Conservation (phyloP, 2,329 filamentous ascomycete species). For the Penicillium sp. region DNA sequence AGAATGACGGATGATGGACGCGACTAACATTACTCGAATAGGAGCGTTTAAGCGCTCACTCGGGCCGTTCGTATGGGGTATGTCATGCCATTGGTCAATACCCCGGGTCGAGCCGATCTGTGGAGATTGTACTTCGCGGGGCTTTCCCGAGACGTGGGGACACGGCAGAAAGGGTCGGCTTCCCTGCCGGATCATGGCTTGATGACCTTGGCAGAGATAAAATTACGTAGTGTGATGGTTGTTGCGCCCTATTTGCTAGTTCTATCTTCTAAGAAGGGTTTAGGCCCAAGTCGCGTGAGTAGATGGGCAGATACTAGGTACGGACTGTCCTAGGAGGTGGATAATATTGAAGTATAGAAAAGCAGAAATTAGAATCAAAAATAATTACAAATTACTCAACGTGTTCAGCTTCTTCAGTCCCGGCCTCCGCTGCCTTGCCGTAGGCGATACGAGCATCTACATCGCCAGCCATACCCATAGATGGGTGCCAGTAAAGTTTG, state of each 20-base stretch:
- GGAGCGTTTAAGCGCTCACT: conserved; percentile 20
- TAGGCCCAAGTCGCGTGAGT: too few species aligned
- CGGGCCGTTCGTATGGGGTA: background rate
- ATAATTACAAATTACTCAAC: conserved; percentile 18
- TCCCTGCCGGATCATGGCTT: background rate
- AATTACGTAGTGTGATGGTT: too few species aligned
- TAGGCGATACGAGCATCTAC: conserved; percentile 17
- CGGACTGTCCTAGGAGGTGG: background rate
- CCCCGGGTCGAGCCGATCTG: conserved; percentile 1
- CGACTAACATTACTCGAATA: conserved; percentile 12
- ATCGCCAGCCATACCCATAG: conserved; percentile 27
- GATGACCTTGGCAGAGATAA: background rate
- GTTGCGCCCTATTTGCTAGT: too few species aligned
- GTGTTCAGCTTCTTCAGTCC: conserved; percentile 19
- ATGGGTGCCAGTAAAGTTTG: conserved; percentile 31
- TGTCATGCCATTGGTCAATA: conserved; percentile 6
- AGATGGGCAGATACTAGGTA: too few species aligned
- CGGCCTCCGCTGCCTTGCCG: conserved; percentile 16
- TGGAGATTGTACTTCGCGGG: conserved; percentile 2
- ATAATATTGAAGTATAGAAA: background rate
- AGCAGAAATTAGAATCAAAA: background rate
- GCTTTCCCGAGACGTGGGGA: conserved; percentile 3
- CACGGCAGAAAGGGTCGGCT: background rate
- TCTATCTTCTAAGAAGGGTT: too few species aligned
- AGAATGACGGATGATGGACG: conserved; percentile 4